phyloP scores from a whole-genome alignment of 1,284 basidiomycete species.

The Ganoderma meredithae region DNA sequence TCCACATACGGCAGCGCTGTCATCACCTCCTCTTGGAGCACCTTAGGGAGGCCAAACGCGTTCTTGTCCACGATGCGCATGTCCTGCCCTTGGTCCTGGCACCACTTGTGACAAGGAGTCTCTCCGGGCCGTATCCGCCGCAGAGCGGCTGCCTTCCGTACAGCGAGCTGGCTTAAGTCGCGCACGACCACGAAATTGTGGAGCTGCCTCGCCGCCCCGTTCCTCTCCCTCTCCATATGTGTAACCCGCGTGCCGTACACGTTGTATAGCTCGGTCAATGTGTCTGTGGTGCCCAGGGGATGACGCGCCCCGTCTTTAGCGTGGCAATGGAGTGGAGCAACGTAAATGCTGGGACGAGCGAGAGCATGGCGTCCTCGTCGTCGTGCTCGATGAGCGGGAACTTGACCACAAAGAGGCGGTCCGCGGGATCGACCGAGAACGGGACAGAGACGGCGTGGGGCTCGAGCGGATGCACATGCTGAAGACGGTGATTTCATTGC shows the following conservation, averaged over 20 bases:
- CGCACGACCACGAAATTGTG: conserved; percentile 39
- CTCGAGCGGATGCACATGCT: conserved; percentile 61
- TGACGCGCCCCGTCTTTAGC: conserved; percentile 24
- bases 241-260: conserved; percentile 59
- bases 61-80: conserved; percentile 27
- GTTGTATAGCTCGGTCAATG: conserved; percentile 65
- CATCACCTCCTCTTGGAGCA: conserved; percentile 48
- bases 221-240: conserved; percentile 18
- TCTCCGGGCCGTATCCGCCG: no score
- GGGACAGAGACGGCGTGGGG: conserved; percentile 66
- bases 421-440: conserved; percentile 53
- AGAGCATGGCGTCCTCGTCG: conserved; percentile 42
- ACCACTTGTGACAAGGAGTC: no score
- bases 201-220: conserved; percentile 4
- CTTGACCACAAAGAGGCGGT: conserved; percentile 57
- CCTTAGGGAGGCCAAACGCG: conserved; percentile 19
- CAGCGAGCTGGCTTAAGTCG: conserved; percentile 59
- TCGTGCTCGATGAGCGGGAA: conserved; percentile 44
- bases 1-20: conserved; percentile 56
- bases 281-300: conserved; percentile 41
- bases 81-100: background rate
- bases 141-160: no score
- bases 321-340: conserved; percentile 46
- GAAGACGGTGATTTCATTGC: conserved; percentile 36
- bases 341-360: conserved; percentile 57